Evolutionary conservation across 2,329 filamentous ascomycete species (phyloP).

Genomic region (Parasarocladium wereldwijsianum): DNA sequence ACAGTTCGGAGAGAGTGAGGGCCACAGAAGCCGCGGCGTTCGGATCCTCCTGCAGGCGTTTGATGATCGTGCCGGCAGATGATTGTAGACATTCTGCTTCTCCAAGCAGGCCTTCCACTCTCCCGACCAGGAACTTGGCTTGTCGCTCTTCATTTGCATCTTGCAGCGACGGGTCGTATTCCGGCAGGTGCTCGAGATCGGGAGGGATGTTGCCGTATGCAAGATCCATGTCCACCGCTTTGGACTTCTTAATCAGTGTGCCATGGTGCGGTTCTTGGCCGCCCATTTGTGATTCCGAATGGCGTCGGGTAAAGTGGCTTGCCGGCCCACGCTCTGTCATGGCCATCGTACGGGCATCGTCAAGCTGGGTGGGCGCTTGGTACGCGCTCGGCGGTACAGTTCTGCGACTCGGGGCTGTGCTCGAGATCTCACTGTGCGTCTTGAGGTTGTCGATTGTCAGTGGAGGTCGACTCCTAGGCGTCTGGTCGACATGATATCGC

Average conservation of each 20-base stretch:
- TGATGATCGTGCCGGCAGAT: slow-evolving; percentile 68
- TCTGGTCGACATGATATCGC: slow-evolving; percentile 16
- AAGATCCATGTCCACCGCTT: slow-evolving; percentile 73
- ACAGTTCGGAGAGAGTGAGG: slow-evolving; percentile 82
- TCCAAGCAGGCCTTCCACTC: slow-evolving; percentile 63
- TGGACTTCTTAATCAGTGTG: slow-evolving; percentile 8
- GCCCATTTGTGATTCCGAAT: slow-evolving; percentile 3
- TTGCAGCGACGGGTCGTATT: slow-evolving; percentile 34
- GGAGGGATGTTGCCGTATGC: slow-evolving; percentile 77
- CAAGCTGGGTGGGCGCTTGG: slow-evolving; percentile 23
- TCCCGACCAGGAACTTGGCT: slow-evolving; percentile 46
- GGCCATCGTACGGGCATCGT: slow-evolving; percentile 14
- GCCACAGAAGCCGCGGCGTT: slow-evolving; percentile 91
- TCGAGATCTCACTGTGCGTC: slow-evolving; percentile 36
- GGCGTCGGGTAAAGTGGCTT: slow-evolving; percentile 7
- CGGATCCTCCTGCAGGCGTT: slow-evolving; percentile 54
- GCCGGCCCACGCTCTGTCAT: slow-evolving; percentile 5
- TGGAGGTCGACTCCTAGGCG: slow-evolving; percentile 19
- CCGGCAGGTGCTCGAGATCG: slow-evolving; percentile 38
- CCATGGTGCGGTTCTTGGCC: no score
- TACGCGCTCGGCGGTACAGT: slow-evolving; percentile 26
- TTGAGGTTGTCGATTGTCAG: slow-evolving; percentile 39
- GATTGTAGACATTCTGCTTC: slow-evolving; percentile 84
- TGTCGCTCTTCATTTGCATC: slow-evolving; percentile 40
- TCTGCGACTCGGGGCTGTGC: slow-evolving; percentile 28